Conservation (phyloP, 306 rosid species). For the Potentilla sterilis region DNA sequence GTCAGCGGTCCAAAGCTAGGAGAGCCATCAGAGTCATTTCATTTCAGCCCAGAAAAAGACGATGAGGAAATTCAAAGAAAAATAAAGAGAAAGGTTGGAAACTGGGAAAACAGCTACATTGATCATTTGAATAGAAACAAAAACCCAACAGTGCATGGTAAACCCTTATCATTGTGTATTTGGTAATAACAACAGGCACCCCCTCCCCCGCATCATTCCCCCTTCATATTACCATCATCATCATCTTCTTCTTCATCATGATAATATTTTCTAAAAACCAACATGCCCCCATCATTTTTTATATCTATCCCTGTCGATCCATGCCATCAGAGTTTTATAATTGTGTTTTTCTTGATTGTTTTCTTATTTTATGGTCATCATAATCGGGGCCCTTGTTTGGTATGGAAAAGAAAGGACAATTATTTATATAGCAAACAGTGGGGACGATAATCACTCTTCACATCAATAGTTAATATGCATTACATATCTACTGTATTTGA, state of each 20-base stretch:
- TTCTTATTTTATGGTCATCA: background rate
- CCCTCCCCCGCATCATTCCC: conserved; percentile 22
- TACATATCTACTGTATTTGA: background rate
- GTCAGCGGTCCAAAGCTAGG: conserved; percentile 37
- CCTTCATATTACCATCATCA: conserved; percentile 10
- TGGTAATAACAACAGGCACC: conserved; percentile 25
- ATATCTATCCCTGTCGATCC: background rate
- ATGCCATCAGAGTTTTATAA: background rate
- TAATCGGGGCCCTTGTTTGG: conserved; percentile 29
- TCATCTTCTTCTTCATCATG: background rate
- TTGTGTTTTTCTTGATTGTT: background rate
- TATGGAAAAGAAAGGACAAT: conserved; percentile 16
- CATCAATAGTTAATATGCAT: background rate
- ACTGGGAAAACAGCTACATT: conserved; percentile 15
- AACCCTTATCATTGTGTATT: conserved; percentile 37
- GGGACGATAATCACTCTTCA: conserved; percentile 6
- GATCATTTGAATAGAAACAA: conserved; percentile 29
- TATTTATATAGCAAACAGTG: conserved; percentile 5
- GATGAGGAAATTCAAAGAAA: background rate
- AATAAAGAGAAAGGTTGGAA: conserved; percentile 25
- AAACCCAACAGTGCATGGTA: conserved; percentile 35
- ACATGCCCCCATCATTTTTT: conserved; percentile 1
- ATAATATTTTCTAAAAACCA: background rate
- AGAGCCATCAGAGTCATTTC: conserved; percentile 30
- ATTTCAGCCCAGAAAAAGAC: conserved; percentile 24